phyloP scores from a whole-genome alignment of 352 stramenopile species.

The Thalassiosira hispida region DNA sequence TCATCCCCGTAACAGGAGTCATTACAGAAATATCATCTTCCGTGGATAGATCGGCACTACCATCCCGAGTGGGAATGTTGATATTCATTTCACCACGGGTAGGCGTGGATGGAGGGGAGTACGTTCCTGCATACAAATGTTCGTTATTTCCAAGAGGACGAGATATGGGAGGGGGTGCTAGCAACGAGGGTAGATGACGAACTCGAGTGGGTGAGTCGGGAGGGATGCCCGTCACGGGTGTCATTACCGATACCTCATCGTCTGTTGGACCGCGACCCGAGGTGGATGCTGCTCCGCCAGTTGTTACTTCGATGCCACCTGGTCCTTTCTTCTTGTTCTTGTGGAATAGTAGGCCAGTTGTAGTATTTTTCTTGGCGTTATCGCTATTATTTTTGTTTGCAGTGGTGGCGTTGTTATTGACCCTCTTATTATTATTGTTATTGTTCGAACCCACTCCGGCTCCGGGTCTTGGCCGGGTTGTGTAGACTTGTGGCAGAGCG shows the following conservation, averaged over 20 bases:
- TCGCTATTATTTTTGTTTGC: background rate
- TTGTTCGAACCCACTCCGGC: background rate
- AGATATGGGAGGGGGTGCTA: background rate
- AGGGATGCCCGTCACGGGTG: conserved; percentile 17
- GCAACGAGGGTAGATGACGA: background rate
- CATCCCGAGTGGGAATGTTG: background rate
- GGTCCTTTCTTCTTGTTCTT: background rate
- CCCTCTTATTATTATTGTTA: background rate
- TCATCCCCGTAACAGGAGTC: background rate
- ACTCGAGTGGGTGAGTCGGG: conserved; percentile 16
- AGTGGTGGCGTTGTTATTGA: background rate
- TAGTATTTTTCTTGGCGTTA: background rate
- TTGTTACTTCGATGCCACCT: background rate
- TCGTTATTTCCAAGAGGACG: background rate
- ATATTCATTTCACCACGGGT: background rate
- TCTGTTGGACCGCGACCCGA: background rate
- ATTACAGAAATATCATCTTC: conserved; percentile 13
- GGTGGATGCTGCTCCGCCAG: background rate
- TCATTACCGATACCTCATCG: conserved; percentile 36
- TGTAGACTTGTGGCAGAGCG: background rate
- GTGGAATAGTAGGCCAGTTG: background rate
- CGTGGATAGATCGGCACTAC: background rate
- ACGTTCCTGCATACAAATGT: background rate
- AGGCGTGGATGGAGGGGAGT: background rate
- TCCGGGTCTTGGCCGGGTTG: background rate